Conservation (phyloP, 164 flowering plant species). For the Kalanchoe fedtschenkoi region DNA sequence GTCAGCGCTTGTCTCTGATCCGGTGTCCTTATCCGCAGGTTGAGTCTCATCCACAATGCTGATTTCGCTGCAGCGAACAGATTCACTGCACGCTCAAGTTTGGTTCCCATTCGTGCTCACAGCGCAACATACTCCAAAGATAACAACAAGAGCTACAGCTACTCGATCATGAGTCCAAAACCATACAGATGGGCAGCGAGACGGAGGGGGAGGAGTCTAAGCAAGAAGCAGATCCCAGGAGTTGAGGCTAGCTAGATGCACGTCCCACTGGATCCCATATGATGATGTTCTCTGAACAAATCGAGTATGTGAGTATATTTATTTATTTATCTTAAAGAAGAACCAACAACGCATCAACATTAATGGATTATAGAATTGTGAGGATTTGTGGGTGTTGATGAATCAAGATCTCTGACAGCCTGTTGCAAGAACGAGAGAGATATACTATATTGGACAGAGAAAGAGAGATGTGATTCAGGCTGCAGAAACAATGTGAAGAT, state of each 20-base stretch:
- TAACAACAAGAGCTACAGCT: not conserved
- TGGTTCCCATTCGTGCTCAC: constrained; percentile 4
- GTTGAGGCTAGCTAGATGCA: not conserved
- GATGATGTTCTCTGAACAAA: not conserved
- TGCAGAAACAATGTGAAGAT: not conserved
- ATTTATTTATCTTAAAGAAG: not conserved
- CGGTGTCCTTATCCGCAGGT: not conserved
- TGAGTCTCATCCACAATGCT: not conserved
- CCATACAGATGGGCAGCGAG: too few relatives aligned
- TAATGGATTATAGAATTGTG: not conserved
- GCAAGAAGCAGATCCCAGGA: too few relatives aligned
- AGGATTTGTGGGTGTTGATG: not conserved
- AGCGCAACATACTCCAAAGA: not conserved
- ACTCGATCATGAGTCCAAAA: not conserved
- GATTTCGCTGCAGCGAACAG: not conserved
- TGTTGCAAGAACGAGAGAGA: not conserved
- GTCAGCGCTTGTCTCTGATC: not conserved
- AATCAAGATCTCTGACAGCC: not conserved
- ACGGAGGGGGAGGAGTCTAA: not conserved
- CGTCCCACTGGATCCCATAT: not conserved
- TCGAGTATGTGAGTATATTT: not conserved
- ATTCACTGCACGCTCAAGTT: not conserved
- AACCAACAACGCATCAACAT: constrained; percentile 1
- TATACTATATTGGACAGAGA: too few relatives aligned
- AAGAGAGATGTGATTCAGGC: not conserved